Evolutionary conservation across 805 yeast genomes (phyloP).

Genomic region (Candida loeiensis): DNA sequence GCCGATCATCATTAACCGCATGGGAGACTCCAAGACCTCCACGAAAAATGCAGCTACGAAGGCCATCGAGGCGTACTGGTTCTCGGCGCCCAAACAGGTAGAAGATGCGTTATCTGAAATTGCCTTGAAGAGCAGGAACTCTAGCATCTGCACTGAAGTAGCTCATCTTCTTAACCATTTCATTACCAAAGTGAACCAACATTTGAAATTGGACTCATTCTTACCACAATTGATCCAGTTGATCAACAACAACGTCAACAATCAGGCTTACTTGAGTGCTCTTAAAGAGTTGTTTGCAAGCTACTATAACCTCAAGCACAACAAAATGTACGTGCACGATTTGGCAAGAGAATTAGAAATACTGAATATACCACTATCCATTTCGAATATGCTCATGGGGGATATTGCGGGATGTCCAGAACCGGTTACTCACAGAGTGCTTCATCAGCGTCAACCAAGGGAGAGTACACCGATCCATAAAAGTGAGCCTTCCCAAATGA

Average conservation of each 20-base stretch:
- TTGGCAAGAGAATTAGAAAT: constrained; percentile 39
- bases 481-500: too few relatives aligned
- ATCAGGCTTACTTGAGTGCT: constrained; percentile 10
- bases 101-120: constrained; percentile 42
- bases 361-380: constrained; percentile 24
- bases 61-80: constrained; percentile 54
- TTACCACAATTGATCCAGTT: constrained; percentile 23
- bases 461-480: too few relatives aligned
- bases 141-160: constrained; percentile 39
- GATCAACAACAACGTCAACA: constrained; percentile 4
- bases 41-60: constrained; percentile 44
- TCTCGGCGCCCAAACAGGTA: constrained; percentile 46
- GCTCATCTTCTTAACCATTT: constrained; percentile 44
- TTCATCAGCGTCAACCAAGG: too few relatives aligned
- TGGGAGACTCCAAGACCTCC: constrained; percentile 39
- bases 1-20: constrained; percentile 48
- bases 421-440: too few relatives aligned
- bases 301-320: constrained; percentile 28
- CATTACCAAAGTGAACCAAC: constrained; percentile 29
- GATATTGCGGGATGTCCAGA: constrained; percentile 5
- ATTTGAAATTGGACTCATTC: constrained; percentile 28
- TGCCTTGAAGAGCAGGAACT: constrained; percentile 40
- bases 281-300: constrained; percentile 20
- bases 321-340: constrained; percentile 43
- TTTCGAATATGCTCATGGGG: constrained; percentile 5